Conservation (phyloP, 176 grass and related monocot genomes). For the Puya raimondii region DNA sequence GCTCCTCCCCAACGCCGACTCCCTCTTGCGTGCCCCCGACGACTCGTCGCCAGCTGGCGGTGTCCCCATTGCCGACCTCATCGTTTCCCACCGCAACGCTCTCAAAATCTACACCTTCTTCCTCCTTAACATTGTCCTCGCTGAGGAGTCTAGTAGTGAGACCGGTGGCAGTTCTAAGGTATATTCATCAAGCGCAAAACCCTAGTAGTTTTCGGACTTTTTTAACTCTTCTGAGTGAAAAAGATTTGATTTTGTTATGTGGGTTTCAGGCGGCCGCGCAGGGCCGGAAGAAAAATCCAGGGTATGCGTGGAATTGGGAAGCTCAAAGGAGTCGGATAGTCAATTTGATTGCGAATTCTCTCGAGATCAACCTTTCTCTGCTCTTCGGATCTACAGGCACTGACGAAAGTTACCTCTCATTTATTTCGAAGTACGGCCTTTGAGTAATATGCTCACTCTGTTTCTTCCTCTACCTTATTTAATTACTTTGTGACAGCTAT, state of each 20-base stretch:
- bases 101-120: constrained; percentile 93
- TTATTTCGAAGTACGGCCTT: constrained; percentile 72
- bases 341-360: constrained; percentile 83
- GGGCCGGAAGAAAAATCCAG: constrained; percentile 70
- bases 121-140: constrained; percentile 55
- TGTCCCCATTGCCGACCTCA: constrained; percentile 34
- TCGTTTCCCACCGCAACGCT: constrained; percentile 70
- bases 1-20: constrained; percentile 80
- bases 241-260: constrained; percentile 13
- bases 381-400: constrained; percentile 71
- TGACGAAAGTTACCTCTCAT: constrained; percentile 86
- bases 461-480: constrained; percentile 20
- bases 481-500: background rate
- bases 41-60: constrained; percentile 41
- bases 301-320: constrained; percentile 91
- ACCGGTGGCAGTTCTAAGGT: constrained; percentile 44
- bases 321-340: constrained; percentile 76
- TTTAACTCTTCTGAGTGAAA: background rate
- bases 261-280: constrained; percentile 38
- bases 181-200: background rate
- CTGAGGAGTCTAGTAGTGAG: constrained; percentile 35
- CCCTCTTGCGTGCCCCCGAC: constrained; percentile 51
- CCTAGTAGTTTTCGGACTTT: background rate
- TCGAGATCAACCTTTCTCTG: constrained; percentile 73
- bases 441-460: constrained; percentile 6